These are phyloP conservation scores for Pyricularia sp. DNA, from an alignment of 2,329 filamentous ascomycete species.

Conservation along the genomic window DNA sequence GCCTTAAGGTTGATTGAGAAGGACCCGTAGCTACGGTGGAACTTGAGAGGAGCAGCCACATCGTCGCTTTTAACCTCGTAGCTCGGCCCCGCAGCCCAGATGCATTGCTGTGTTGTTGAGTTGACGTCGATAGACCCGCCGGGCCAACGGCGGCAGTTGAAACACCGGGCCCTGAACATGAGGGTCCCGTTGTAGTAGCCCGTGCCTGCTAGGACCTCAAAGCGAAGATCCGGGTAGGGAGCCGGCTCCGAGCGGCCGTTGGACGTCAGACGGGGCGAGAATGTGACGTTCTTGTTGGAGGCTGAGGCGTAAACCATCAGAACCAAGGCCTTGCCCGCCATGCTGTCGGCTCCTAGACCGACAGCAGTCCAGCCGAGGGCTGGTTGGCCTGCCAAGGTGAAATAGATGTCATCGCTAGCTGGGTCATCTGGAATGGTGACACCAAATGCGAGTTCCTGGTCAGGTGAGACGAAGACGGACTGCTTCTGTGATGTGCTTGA, in stretches of 20 bases:
- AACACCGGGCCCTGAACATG: slow-evolving; percentile 38
- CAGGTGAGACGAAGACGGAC: slow-evolving; percentile 26
- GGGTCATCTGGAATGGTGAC: slow-evolving; percentile 34
- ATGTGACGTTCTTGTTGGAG: slow-evolving; percentile 34
- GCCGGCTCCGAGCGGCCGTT: slow-evolving; percentile 37
- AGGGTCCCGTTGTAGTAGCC: slow-evolving; percentile 30
- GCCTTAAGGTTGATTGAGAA: slow-evolving; percentile 43
- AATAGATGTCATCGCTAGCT: slow-evolving; percentile 32
- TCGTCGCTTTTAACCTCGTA: slow-evolving; percentile 25
- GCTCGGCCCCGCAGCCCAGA: slow-evolving; percentile 41
- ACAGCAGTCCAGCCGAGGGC: slow-evolving; percentile 38
- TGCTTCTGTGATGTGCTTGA: not conserved
- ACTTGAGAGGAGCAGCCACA: slow-evolving; percentile 29
- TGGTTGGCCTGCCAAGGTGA: slow-evolving; percentile 35
- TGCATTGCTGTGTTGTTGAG: slow-evolving; percentile 32
- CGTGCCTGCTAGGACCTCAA: slow-evolving; percentile 32
- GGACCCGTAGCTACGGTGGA: slow-evolving; percentile 38
- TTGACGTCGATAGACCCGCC: slow-evolving; percentile 35
- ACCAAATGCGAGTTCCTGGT: slow-evolving; percentile 32
- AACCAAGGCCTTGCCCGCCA: slow-evolving; percentile 35
- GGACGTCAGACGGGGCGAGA: slow-evolving; percentile 38
- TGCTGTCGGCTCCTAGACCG: slow-evolving; percentile 38
- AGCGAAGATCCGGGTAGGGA: slow-evolving; percentile 28
- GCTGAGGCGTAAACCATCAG: slow-evolving; percentile 40
- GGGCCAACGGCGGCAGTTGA: slow-evolving; percentile 38